phyloP scores from a whole-genome alignment of 148 eudicot genomes.

The Cornus suecica region DNA sequence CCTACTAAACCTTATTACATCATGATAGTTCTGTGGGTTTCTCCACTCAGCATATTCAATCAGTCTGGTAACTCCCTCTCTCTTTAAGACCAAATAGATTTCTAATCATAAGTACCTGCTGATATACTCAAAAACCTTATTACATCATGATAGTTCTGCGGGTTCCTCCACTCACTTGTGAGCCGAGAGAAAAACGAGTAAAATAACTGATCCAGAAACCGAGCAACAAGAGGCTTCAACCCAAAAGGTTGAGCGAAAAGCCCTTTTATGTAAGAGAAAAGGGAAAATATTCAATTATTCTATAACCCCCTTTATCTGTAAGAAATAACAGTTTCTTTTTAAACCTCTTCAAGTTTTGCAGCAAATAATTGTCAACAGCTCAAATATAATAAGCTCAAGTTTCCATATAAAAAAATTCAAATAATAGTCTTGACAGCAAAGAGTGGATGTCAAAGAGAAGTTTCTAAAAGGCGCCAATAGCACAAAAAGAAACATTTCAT shows the following conservation, averaged over 20 bases:
- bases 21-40: neutral
- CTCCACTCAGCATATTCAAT: conserved; percentile 3
- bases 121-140: too few relatives aligned
- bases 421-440: neutral
- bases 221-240: too few relatives aligned
- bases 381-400: neutral
- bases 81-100: conserved; percentile 2
- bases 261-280: too few relatives aligned
- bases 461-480: neutral
- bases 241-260: too few relatives aligned
- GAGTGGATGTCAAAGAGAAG: neutral
- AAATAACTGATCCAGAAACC: too few relatives aligned
- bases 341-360: neutral
- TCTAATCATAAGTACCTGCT: too few relatives aligned
- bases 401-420: neutral
- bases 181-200: too few relatives aligned
- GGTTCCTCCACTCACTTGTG: too few relatives aligned
- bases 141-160: too few relatives aligned
- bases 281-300: neutral
- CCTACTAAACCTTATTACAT: neutral
- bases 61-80: neutral
- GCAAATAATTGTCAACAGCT: neutral
- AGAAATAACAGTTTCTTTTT: neutral
- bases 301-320: neutral
- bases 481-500: neutral